Base-by-base conservation (phyloP, 371 early-diverging fungal species). In the Globomyces sp. region DNA sequence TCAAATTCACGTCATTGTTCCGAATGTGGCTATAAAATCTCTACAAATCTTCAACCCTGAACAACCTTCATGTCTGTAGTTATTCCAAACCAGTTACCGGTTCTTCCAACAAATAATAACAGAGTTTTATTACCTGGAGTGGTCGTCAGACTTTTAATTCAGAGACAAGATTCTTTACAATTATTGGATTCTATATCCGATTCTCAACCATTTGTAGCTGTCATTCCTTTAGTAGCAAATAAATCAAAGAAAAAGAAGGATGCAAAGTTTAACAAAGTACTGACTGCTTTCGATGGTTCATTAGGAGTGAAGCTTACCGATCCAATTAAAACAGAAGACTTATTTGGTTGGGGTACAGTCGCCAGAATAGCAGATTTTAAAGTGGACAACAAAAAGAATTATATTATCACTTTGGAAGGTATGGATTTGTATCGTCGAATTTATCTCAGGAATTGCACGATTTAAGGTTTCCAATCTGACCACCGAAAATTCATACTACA, bases 81-180 rank as follows among this genome's bases (percentile, higher is more conserved):
- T 4, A 58, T 69, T 24, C 70, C 70, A 6, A 34, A 36, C 4
- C 37, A 44, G 4, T 77, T 80, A 6, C 72, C 75, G 48, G 41
- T 80, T 63, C 68, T 82, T 43, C 79, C 80, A 3, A 76, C 72
- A 11, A 67, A 72, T 47, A 76, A 79, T 67, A 66, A 65, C 51
- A 69, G 77, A 2, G 74, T 82, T 13, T 77, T 83, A 37, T 73
- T 80, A 36, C 83, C 83, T 2, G 80, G 80, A 13, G 74, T 79
- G 52, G 78, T 80, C 43, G 63, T 77, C 43, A 68, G 79, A 8
- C n/a, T 10, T 6, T 53, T 37, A 50, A 41, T 65, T 42, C 50
- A 52, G 51, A 64, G 49, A 49, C 9, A n/a, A 4, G n/a, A 58
- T 44, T 51, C 68, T 36, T 49, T 60, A 2, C 42, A 11, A 10